Evolutionary conservation across 192 early-diverging fungal species (phyloP).

Genomic region (Chytriomyces confervae): DNA sequence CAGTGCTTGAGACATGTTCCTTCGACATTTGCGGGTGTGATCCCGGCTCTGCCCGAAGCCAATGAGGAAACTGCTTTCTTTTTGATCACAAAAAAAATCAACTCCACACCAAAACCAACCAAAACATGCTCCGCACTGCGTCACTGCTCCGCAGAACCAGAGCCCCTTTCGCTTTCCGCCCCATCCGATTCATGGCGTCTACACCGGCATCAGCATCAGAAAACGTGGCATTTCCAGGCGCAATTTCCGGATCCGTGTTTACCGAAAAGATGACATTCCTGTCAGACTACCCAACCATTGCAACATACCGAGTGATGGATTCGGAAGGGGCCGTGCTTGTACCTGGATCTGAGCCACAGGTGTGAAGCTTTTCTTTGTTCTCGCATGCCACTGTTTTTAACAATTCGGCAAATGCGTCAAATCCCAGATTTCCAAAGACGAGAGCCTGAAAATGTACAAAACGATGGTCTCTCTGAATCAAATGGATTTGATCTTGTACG

Average conservation of each 20-base stretch:
- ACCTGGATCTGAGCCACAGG: constrained; percentile 65
- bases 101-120: too few relatives aligned
- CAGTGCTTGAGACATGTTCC: too few relatives aligned
- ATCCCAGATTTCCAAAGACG: constrained; percentile 73
- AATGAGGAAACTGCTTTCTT: too few relatives aligned
- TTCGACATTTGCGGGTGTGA: too few relatives aligned
- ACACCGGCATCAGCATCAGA: too few relatives aligned
- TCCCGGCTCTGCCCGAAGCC: too few relatives aligned
- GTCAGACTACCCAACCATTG: constrained; percentile 61
- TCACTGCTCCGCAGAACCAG: too few relatives aligned
- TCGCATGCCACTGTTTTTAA: background rate
- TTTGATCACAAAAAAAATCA: too few relatives aligned
- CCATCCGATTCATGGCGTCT: too few relatives aligned
- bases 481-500: constrained; percentile 96
- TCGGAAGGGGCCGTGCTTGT: constrained; percentile 79
- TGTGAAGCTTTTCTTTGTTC: constrained; percentile 28
- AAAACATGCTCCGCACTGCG: too few relatives aligned
- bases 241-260: constrained; percentile 51
- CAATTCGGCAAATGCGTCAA: background rate
- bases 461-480: constrained; percentile 88
- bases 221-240: constrained; percentile 55
- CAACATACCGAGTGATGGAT: constrained; percentile 95
- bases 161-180: too few relatives aligned
- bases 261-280: constrained; percentile 56
- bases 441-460: constrained; percentile 81